Percentiles rank a stretch among this genome's conserved stretches.
phyloP scores from a whole-genome alignment of 2,329 filamentous ascomycete genomes.

The Monilinia laxa region DNA sequence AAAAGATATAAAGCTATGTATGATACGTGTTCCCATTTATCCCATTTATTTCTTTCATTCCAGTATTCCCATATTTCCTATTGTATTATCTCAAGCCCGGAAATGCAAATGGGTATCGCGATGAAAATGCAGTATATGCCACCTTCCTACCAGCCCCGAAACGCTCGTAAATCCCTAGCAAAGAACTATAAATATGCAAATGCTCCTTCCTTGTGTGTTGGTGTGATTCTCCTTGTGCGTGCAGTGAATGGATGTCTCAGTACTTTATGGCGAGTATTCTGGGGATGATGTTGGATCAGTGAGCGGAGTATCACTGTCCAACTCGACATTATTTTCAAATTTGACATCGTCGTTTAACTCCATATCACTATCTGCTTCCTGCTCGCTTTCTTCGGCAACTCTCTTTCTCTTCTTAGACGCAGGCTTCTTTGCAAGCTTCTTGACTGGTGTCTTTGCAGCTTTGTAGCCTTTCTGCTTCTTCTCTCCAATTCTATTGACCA shows the following conservation, averaged over 20 bases:
- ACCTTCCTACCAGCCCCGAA: background rate
- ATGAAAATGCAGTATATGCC: background rate
- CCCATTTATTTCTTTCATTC: no score
- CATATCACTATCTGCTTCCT: conserved; percentile 25
- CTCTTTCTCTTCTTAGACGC: conserved; percentile 25
- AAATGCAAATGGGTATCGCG: conserved; percentile 12
- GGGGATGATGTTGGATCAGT: background rate
- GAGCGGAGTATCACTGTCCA: background rate
- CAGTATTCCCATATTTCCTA: background rate
- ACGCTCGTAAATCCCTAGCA: background rate
- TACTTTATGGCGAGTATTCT: background rate
- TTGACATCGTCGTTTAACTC: background rate
- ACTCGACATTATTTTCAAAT: conserved; percentile 2
- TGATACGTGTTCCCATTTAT: background rate
- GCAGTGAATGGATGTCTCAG: background rate
- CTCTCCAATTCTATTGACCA: conserved; percentile 56
- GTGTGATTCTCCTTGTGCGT: background rate
- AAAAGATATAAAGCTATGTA: background rate
- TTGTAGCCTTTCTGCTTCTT: conserved; percentile 43
- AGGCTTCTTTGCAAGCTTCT: conserved; percentile 19
- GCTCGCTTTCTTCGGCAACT: conserved; percentile 26
- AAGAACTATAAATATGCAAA: background rate
- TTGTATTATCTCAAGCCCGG: background rate
- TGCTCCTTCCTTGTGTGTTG: background rate
- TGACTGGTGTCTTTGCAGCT: conserved; percentile 7